Evolutionary conservation across 352 stramenopile genomes (phyloP), one percentile per base, ranked within the genome.

Genomic region (Pythium vanterpoolii): DNA sequence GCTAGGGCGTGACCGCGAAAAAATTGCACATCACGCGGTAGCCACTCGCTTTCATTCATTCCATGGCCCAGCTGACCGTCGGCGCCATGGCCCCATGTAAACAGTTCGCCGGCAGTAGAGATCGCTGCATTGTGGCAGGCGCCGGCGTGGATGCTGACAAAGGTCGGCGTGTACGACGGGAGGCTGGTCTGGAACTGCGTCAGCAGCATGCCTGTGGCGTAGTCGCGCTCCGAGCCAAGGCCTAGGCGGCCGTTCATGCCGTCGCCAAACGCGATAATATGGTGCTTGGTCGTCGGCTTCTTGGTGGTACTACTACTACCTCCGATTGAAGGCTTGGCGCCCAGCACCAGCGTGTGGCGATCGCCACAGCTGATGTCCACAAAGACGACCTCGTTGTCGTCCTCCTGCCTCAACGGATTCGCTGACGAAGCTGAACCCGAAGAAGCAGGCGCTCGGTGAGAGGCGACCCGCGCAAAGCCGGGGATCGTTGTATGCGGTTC

Each of bases 241-340:
- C 81, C 79, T 0, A 91, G 74, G 9, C 81, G 68, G 1, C 81
- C 81, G 34, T 91, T 87, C 64, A 85, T 79, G 8, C 77, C 77
- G 51, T 91, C 81, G 2, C 81, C 81, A 57, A 89, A 91, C 1
- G 72, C 65, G 11, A 91, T 75, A 45, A 91, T 73, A 21, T 73
- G 61, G 11, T 64, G 73, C 62, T 75, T 79, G 5, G 33, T 23
- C 6, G 64, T 51, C 18, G 34, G 30, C 31, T 47, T 61, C 24
- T 39, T 27, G 10, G 7, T 23, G 18, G 30, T 43, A 34, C 36
- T 26, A n/a, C 46, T 16, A n/a, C n/a, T n/a, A n/a, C n/a, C n/a
- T n/a, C n/a, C n/a, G 0, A 39, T 34, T 18, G 44, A 13, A 1
- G 51, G 39, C 24, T 54, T 56, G 5, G 60, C 53, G 8, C 64